Evolutionary conservation across 345 rosid genomes (phyloP).

Genomic region (Syzygium aqueum): DNA sequence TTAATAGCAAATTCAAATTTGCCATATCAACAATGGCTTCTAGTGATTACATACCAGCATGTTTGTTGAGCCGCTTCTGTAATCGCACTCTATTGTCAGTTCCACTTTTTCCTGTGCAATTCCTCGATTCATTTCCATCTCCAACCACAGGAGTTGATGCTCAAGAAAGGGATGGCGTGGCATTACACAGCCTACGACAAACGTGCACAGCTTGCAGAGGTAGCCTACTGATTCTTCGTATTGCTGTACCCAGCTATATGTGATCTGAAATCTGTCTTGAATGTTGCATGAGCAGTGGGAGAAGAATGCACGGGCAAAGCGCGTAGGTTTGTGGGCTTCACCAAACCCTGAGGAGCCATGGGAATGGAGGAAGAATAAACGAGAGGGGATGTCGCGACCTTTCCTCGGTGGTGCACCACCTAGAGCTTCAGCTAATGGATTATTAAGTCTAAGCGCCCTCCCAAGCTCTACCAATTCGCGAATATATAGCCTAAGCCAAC

Average conservation of each 20-base stretch:
- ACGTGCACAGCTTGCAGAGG: constrained; percentile 45
- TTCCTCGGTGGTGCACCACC: no score
- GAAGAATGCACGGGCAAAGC: constrained; percentile 52
- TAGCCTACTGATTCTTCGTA: not conserved
- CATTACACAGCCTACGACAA: constrained; percentile 66
- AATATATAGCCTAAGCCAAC: no score
- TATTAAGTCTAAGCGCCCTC: no score
- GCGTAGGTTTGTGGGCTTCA: constrained; percentile 75
- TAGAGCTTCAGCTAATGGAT: no score
- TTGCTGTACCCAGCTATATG: not conserved
- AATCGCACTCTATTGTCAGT: not conserved
- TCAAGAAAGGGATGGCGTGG: constrained; percentile 84
- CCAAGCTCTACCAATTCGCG: no score
- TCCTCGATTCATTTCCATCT: not conserved
- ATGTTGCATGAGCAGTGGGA: constrained; percentile 54
- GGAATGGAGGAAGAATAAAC: constrained; percentile 67
- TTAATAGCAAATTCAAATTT: not conserved
- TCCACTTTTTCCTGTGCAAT: not conserved
- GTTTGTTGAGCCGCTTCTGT: not conserved
- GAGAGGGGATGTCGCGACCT: not conserved
- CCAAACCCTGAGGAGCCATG: constrained; percentile 77
- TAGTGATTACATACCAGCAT: not conserved
- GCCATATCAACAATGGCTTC: not conserved
- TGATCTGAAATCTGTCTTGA: not conserved
- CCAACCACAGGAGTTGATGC: constrained; percentile 52